These are phyloP conservation scores for Oligophagozyma castellii DNA, from an alignment of 1,139 yeast genomes.

Conservation along the genomic window DNA sequence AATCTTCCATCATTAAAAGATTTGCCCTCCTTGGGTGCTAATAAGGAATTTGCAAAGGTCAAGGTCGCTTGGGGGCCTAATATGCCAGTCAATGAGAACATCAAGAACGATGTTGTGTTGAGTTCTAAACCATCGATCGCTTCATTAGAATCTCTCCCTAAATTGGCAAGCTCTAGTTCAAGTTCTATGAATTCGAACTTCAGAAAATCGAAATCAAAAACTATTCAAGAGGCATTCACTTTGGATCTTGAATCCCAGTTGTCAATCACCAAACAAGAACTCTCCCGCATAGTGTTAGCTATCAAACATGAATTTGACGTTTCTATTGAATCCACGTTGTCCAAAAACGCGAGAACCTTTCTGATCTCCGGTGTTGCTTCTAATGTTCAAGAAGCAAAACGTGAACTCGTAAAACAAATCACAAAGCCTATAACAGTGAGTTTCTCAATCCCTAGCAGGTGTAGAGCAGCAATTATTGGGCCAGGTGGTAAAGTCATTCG, in stretches of 20 bases:
- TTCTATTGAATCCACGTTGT: constrained; percentile 72
- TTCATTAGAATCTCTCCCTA: constrained; percentile 13
- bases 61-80: constrained; percentile 33
- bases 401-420: constrained; percentile 63
- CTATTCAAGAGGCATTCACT: constrained; percentile 62
- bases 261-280: constrained; percentile 49
- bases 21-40: constrained; percentile 60
- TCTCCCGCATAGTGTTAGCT: constrained; percentile 46
- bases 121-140: constrained; percentile 20
- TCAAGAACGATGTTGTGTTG: constrained; percentile 25
- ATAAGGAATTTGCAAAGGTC: constrained; percentile 27
- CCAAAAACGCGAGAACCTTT: constrained; percentile 68
- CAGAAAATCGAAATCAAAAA: constrained; percentile 29
- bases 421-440: constrained; percentile 56
- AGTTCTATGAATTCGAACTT: constrained; percentile 11
- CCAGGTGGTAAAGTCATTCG: constrained; percentile 74
- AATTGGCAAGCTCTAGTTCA: constrained; percentile 6
- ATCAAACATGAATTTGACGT: constrained; percentile 52
- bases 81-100: constrained; percentile 27
- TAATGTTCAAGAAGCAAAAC: constrained; percentile 57
- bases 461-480: constrained; percentile 78
- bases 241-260: constrained; percentile 55
- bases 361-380: constrained; percentile 66
- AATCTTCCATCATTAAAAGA: constrained; percentile 36
- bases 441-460: constrained; percentile 61